Base-by-base conservation (phyloP, 1,139 yeast species). In the Hemisphaericaspora xylofermentans region DNA sequence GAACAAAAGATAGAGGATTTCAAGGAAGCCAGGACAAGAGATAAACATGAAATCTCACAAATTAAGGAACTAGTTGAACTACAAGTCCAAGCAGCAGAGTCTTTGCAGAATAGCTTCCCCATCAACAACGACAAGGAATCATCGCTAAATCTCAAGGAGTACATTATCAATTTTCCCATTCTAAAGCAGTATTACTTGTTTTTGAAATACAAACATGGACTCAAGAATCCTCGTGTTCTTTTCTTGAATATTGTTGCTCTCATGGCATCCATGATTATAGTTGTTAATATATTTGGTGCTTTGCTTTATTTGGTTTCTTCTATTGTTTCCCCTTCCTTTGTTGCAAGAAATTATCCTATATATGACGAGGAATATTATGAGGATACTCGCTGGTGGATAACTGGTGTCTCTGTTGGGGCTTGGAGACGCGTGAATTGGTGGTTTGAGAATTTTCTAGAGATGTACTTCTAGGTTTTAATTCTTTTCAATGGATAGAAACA, bases 171-270 rank as follows among this genome's bases (percentile, higher is more conserved):
- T 31, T 43, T 68, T 14, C 74, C 74, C 2, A 55, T 67, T 29
- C 42, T 67, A 13, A 66, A 63, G 40, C 71, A 68, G 40, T 62
- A 63, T 44, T 58, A 57, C 35, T 45, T 54, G 38, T 62, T 53
- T 38, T 57, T 50, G 46, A 57, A 58, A 35, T 65, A 66, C 36
- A 60, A 54, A 41, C 52, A 60, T 27, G 62, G 56, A 6, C 56
- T 54, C 27, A 56, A 51, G 36, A 56, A 47, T 33, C 18, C 46
- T 8, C 63, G 63, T 12, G 36, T 53, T 13, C 17, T 63, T 7
- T 25, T 59, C 2, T 33, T 64, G 4, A 62, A 64, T 41, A 36
- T 51, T 1, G 27, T 58, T 5, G 50, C 66, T 6, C 39, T 68
- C 24, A 22, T 65, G 3, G 39, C 63, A 10, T 44, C 64, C 3